phyloP scores from a whole-genome alignment of 192 early-diverging fungal species.

The Chytriomyces hyalinus region DNA sequence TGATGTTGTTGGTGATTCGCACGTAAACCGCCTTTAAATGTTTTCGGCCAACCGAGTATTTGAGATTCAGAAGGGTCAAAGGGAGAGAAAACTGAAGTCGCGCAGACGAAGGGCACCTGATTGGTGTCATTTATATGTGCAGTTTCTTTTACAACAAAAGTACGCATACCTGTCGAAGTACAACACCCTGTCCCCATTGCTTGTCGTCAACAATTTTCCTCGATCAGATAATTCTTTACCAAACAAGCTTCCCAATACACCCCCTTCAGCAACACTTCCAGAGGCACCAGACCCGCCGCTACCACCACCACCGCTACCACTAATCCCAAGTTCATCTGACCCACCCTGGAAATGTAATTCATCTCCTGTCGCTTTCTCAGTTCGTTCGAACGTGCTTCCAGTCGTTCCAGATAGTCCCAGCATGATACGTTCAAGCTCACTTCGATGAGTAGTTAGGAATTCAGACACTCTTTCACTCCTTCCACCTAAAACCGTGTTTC shows the following conservation, averaged over 20 bases:
- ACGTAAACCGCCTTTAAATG: constrained; percentile 8
- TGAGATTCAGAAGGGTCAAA: constrained; percentile 12
- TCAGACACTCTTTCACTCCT: constrained; percentile 7
- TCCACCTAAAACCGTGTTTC: constrained; percentile 5
- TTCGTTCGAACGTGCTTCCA: background rate
- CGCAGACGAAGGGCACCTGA: constrained; percentile 5
- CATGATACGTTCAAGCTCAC: constrained; percentile 22
- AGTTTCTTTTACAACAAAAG: background rate
- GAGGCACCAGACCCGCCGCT: background rate
- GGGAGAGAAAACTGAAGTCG: constrained; percentile 22
- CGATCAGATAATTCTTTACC: constrained; percentile 11
- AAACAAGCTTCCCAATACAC: constrained; percentile 26
- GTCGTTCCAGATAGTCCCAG: background rate
- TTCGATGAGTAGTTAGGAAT: background rate
- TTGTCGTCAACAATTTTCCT: background rate
- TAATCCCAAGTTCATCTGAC: too few species aligned
- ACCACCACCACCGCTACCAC: background rate
- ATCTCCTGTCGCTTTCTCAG: background rate
- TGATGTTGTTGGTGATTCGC: constrained; percentile 1
- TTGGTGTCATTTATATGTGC: too few species aligned
- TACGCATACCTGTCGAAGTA: constrained; percentile 19
- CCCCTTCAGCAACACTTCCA: background rate
- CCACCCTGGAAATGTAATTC: background rate
- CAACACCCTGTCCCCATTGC: background rate
- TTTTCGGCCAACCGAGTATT: constrained; percentile 23